Evolutionary conservation across 495 filamentous ascomycete genomes (phyloP).

Genomic region (Penicillium bovifimosum): DNA sequence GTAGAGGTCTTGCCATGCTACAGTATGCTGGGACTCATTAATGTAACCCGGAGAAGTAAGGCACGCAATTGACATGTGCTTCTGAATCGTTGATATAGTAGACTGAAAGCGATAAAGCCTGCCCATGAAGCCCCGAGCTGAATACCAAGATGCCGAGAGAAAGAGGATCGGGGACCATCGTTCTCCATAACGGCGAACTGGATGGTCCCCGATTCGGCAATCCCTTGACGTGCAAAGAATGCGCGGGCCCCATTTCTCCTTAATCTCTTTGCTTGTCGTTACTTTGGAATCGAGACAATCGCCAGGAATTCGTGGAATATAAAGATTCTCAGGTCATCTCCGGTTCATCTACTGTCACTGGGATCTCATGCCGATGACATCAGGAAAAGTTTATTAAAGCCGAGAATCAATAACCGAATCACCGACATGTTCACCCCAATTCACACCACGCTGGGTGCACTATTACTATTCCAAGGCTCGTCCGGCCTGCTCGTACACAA

Average conservation of each 20-base stretch:
- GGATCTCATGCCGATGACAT: constrained; percentile 2
- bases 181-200: neutral
- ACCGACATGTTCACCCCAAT: constrained; percentile 53
- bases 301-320: no score
- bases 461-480: constrained; percentile 50
- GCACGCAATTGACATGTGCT: neutral
- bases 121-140: neutral
- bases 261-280: neutral
- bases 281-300: no score
- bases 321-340: no score
- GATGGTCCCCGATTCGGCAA: constrained; percentile 19
- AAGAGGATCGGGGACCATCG: constrained; percentile 13
- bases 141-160: constrained; percentile 3
- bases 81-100: neutral
- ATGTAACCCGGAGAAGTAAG: neutral
- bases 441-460: constrained; percentile 49
- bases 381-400: constrained; percentile 15
- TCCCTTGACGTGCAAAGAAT: constrained; percentile 1
- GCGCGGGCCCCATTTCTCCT: constrained; percentile 5
- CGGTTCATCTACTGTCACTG: neutral
- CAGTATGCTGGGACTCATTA: neutral
- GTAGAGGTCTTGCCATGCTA: neutral
- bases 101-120: neutral
- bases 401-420: neutral
- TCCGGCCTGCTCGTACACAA: constrained; percentile 50